Base-by-base conservation (phyloP, 805 yeast genomes). In the Wickerhamiella azyma region DNA sequence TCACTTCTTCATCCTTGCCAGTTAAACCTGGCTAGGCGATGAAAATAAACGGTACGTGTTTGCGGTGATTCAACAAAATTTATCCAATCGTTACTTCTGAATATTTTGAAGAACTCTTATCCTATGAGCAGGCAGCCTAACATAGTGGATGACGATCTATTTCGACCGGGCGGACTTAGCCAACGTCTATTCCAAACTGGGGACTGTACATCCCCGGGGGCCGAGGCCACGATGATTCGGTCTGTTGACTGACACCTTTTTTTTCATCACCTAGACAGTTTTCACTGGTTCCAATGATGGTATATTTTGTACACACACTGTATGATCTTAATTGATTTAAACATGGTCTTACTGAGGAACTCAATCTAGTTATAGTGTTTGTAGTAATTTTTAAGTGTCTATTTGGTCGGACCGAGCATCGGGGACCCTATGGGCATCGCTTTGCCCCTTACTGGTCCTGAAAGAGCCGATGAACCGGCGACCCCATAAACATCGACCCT, bases 131-230 rank as follows among this genome's bases (percentile, higher is more conserved):
- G 41, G 39, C 41, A 49, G 36, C 46, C 58, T 54, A 56, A 53
- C 58, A 17, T 28, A 47, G 57, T 53, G 60, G 51, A 58, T 59
- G 64, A 61, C 46, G 65, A 61, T 54, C 43, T 52, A 50, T 50
- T 52, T 57, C 63, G 65, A 61, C 65, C 65, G 65, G 65, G 65
- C 65, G 65, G 65, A 60, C 65, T 52, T 55, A 61, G 37, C 38
- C 39, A 38, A 38, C 18, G 32, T 37, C 37, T 46, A 55, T 36
- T 26, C 43, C 37, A 13, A 55, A 45, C 53, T 43, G 43, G 39
- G 41, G 59, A 56, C 59, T 48, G 59, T 55, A 55, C 59, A 55
- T 57, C 55, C 46, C 48, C 44, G 53, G 57, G 54, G 35, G 26
- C 41, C 29, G 43, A 38, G 41, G 42, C 42, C 8, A 17, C 49